Base-by-base conservation (phyloP, 331 rosid species). In the Acacia pycnantha region DNA sequence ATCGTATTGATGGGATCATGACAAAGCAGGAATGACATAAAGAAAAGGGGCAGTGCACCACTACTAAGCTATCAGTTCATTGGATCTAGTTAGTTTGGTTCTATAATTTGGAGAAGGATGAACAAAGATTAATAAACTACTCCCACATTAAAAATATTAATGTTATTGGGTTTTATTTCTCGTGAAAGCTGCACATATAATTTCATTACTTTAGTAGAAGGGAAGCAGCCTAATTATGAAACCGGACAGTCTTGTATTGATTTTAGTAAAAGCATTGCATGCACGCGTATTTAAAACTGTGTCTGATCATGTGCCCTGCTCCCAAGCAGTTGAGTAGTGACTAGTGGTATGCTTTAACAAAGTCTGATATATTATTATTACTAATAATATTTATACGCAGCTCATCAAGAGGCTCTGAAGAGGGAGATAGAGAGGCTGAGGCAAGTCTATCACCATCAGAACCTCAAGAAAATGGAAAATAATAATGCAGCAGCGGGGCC, bases 371-470 rank as follows among this genome's bases (percentile, higher is more conserved):
- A 68, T 59, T 58, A 50, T 43, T 22, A 27, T 22, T 26, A 59
- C 16, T 56, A 16, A 18, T 56, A 16, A 18, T 59, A 80, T 61
- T 58, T 37, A 78, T 19, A 53, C 88, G 94, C 92, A 96, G 99
- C 99, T 79, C 99, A 96, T 90, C 99, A 96, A 87, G 99, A 92
- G 76, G 97, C 99, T 79, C 80, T 96, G 71, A 96, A 94, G 92
- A 93, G 97, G 79, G 99, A 96, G 85, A 96, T 96, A 85, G 98
- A 96, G 82, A 93, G 99, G 82, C 84, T 96, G 59, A 88, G 98
- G 85, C 94, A 89, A 85, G 94, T 93, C 22, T 93, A 92, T 85
- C 92, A 96, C 81, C 96, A 93, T 33, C 99, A 96, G 26, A 91
- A 70, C 83, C 85, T 91, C 26, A 92, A 92, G 90, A 93, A 90